A percentile compares a stretch with the other conserved stretches of the same genome.
These are phyloP conservation scores for Calonectria pseudoreteaudii DNA, from an alignment of 2,329 filamentous ascomycete species.

Conservation along the genomic window DNA sequence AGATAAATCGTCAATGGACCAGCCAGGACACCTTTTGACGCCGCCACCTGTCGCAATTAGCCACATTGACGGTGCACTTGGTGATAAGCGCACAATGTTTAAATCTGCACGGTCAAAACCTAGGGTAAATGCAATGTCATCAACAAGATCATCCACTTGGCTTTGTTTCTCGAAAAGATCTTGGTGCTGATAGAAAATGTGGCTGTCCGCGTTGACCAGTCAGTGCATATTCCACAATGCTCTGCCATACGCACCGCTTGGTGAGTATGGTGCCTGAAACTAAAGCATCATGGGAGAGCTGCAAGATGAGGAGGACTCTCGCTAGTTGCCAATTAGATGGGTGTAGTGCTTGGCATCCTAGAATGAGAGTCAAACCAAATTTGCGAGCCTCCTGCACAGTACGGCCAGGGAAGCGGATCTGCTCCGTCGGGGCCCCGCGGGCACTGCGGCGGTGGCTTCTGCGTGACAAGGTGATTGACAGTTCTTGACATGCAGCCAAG, in stretches of 20 bases:
- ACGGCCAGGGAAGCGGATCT: constrained; percentile 60
- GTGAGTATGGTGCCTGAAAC: constrained; percentile 66
- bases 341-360: background rate
- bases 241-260: constrained; percentile 65
- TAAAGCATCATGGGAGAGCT: constrained; percentile 70
- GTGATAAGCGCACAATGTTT: constrained; percentile 70
- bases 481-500: constrained; percentile 39
- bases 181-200: constrained; percentile 83
- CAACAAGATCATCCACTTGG: constrained; percentile 78
- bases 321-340: constrained; percentile 51
- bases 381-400: constrained; percentile 60
- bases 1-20: constrained; percentile 66
- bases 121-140: constrained; percentile 79
- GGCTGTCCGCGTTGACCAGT: constrained; percentile 58
- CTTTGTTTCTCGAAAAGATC: constrained; percentile 77
- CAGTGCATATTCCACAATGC: constrained; percentile 8
- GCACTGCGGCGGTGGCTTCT: constrained; percentile 25
- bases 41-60: constrained; percentile 68
- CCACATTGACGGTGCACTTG: no score
- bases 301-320: constrained; percentile 68
- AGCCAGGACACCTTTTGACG: constrained; percentile 77
- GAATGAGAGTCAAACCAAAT: constrained; percentile 56
- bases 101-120: constrained; percentile 71
- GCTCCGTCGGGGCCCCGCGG: constrained; percentile 26
- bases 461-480: constrained; percentile 45